Percentiles rank a stretch among this genome's conserved stretches.
Conservation (phyloP, 805 yeast species). For the Candida taoyuanica region DNA sequence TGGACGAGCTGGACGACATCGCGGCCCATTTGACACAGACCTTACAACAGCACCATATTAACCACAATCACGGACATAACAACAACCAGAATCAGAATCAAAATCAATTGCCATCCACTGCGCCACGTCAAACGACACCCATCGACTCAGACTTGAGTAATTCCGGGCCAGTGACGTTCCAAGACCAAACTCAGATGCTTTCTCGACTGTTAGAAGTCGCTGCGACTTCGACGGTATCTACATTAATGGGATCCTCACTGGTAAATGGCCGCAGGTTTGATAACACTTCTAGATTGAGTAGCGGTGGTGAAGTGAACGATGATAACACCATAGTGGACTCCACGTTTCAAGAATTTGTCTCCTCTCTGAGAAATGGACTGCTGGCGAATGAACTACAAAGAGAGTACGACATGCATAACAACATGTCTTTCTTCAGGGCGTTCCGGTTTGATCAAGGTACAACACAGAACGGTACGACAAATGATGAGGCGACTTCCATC, state of each 20-base stretch:
- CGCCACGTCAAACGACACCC: conserved; percentile 4
- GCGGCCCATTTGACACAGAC: conserved; percentile 16
- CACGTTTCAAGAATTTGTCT: conserved; percentile 41
- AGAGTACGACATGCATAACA: conserved; percentile 9
- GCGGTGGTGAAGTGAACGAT: conserved; percentile 25
- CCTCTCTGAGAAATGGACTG: conserved; percentile 36
- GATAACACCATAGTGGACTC: conserved; percentile 7
- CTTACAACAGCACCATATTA: conserved; percentile 2
- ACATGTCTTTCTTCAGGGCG: conserved; percentile 38
- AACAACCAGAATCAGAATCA: no score
- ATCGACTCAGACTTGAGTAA: conserved; percentile 6
- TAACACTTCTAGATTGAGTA: conserved; percentile 22
- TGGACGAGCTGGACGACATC: conserved; percentile 23
- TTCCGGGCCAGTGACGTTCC: conserved; percentile 14
- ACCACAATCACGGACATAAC: not conserved
- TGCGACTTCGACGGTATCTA: conserved; percentile 39
- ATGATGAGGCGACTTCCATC: conserved; percentile 20
- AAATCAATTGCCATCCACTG: no score
- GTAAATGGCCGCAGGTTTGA: conserved; percentile 29
- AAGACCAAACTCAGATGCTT: conserved; percentile 37
- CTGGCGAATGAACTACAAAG: conserved; percentile 35
- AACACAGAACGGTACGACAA: conserved; percentile 1
- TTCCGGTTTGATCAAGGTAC: conserved; percentile 35
- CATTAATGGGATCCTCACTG: conserved; percentile 31
- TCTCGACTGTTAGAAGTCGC: conserved; percentile 41